A percentile compares a stretch with the other conserved stretches of the same genome.
These are phyloP conservation scores for Fomitopsis pinicola DNA, from an alignment of 1,284 basidiomycete species.

Conservation along the genomic window DNA sequence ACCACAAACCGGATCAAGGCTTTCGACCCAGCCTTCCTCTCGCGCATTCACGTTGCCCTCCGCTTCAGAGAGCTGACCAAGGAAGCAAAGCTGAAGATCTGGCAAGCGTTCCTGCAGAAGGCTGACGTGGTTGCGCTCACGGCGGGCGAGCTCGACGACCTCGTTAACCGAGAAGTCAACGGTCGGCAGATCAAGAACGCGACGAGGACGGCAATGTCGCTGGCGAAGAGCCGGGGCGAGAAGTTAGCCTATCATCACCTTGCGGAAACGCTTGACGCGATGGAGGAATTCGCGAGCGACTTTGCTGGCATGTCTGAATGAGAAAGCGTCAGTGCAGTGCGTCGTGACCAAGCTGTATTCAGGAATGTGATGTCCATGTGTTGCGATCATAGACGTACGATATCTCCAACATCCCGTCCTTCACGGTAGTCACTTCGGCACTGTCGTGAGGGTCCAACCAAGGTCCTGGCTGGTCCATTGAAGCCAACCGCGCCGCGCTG, in stretches of 20 bases:
- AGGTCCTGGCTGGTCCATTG: too few species aligned
- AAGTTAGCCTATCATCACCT: constrained; percentile 43
- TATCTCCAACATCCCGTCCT: too few species aligned
- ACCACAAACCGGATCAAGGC: constrained; percentile 64
- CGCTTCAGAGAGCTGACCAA: constrained; percentile 51
- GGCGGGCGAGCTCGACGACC: constrained; percentile 32
- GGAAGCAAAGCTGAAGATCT: constrained; percentile 47
- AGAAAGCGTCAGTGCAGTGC: too few species aligned
- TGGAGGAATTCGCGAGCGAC: constrained; percentile 43
- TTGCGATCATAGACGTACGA: too few species aligned
- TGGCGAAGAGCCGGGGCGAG: constrained; percentile 47
- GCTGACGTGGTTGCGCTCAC: constrained; percentile 20
- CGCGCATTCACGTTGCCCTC: constrained; percentile 60
- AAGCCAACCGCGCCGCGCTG: too few species aligned
- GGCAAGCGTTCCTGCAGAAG: constrained; percentile 51
- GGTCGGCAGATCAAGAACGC: constrained; percentile 66
- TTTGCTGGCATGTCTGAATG: background rate
- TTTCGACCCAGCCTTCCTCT: constrained; percentile 66
- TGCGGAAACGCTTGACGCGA: constrained; percentile 51
- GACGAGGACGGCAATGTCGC: constrained; percentile 52
- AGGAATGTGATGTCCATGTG: too few species aligned
- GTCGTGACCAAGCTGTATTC: too few species aligned
- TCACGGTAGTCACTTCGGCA: too few species aligned
- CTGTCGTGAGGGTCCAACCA: too few species aligned
- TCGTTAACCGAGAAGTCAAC: constrained; percentile 48